phyloP scores from a whole-genome alignment of 139 green algal species.

The Coelastrella sp. region DNA sequence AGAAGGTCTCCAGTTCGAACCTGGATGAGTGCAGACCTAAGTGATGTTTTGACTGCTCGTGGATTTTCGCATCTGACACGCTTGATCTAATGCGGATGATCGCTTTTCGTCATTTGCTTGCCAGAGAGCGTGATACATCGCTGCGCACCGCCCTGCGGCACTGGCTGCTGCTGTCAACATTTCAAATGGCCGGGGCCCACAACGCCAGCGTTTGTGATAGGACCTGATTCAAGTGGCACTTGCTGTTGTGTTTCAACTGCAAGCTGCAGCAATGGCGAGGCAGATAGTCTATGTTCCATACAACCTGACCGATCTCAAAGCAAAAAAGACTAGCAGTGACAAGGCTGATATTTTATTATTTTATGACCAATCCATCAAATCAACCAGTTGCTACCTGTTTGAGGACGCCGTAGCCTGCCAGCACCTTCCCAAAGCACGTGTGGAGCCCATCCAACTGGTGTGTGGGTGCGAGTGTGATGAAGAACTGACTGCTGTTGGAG shows the following conservation, averaged over 20 bases:
- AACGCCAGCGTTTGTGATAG: too few species aligned
- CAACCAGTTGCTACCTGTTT: constrained; percentile 77
- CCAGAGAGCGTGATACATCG: too few species aligned
- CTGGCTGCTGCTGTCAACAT: too few species aligned
- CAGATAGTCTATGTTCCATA: neutral
- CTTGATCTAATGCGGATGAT: too few species aligned
- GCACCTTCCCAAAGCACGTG: constrained; percentile 96
- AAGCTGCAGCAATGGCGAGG: too few species aligned
- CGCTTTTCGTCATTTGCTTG: too few species aligned
- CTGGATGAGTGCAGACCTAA: neutral
- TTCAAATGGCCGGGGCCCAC: too few species aligned
- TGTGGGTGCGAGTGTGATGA: constrained; percentile 85
- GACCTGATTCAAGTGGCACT: too few species aligned
- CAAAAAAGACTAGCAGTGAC: neutral
- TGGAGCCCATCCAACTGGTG: constrained; percentile 94
- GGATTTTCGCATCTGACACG: too few species aligned
- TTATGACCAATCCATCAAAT: constrained; percentile 62
- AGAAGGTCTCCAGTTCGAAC: neutral
- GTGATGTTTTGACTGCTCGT: neutral
- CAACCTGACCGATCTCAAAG: neutral
- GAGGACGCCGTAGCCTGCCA: constrained; percentile 86
- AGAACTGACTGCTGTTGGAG: constrained; percentile 90
- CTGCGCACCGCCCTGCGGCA: too few species aligned
- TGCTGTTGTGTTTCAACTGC: too few species aligned
- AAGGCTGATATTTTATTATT: neutral